Conservation (phyloP, 2,329 filamentous ascomycete genomes). For the Grosmannia clavigera region DNA sequence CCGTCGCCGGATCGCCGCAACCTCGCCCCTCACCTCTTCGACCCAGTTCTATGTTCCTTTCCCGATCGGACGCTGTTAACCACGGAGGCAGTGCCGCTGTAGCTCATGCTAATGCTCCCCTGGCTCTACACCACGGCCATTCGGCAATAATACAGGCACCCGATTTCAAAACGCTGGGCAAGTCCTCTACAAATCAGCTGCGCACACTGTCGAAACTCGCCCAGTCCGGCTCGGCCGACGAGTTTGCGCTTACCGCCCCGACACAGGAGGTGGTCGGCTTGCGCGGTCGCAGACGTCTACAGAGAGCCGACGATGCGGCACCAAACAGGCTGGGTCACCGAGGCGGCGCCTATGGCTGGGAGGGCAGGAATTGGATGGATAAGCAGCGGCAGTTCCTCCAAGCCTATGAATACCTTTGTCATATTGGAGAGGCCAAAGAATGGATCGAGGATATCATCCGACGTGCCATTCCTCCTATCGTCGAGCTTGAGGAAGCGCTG, state of each 20-base stretch:
- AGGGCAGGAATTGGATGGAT: conserved; percentile 94
- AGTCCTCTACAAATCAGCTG: conserved; percentile 81
- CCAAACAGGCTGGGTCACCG: conserved; percentile 33
- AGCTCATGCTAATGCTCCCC: conserved; percentile 19
- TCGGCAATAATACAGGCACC: conserved; percentile 45
- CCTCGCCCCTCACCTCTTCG: conserved; percentile 30
- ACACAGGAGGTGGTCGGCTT: conserved; percentile 81
- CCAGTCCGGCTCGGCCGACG: conserved; percentile 60
- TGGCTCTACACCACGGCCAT: conserved; percentile 26
- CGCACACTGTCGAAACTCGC: conserved; percentile 77
- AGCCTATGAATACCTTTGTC: conserved; percentile 96
- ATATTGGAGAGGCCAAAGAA: conserved; percentile 97
- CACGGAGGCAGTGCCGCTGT: conserved; percentile 21
- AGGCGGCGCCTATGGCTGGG: conserved; percentile 53
- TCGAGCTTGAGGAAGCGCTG: conserved; percentile 84
- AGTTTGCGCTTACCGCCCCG: conserved; percentile 66
- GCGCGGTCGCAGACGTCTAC: conserved; percentile 70
- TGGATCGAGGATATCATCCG: conserved; percentile 93
- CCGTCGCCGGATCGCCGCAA: conserved; percentile 26
- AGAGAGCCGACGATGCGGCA: conserved; percentile 50
- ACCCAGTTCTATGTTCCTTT: conserved; percentile 50
- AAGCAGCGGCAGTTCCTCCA: conserved; percentile 92
- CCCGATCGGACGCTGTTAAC: conserved; percentile 41
- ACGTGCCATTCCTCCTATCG: conserved; percentile 75
- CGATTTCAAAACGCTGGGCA: conserved; percentile 70